Evolutionary conservation across 805 yeast genomes (phyloP).

Genomic region (Wickerhamomyces silvicola): DNA sequence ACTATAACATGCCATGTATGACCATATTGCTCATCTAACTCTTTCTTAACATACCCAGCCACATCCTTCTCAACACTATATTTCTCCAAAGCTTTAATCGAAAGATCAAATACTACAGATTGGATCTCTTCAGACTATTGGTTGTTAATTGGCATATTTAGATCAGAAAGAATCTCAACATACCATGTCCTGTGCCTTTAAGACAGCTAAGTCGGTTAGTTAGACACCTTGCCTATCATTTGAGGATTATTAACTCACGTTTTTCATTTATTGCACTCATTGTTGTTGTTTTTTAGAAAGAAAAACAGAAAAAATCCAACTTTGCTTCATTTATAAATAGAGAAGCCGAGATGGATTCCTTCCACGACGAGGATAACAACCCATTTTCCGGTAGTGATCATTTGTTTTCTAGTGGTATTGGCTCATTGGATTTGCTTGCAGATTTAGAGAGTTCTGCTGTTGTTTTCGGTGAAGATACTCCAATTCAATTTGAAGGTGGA

Average conservation of each 20-base stretch:
- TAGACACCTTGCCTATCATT: too few relatives aligned
- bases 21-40: conserved; percentile 56
- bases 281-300: neutral
- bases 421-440: conserved; percentile 1
- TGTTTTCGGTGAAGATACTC: neutral
- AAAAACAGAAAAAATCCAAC: neutral
- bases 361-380: conserved; percentile 27
- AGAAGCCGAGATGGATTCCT: conserved; percentile 4
- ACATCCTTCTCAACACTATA: conserved; percentile 51
- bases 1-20: conserved; percentile 79
- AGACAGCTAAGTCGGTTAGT: conserved; percentile 14
- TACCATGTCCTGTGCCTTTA: conserved; percentile 23
- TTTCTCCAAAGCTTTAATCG: conserved; percentile 37
- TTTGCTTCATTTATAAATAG: too few relatives aligned
- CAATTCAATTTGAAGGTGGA: too few relatives aligned
- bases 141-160: neutral
- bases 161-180: neutral
- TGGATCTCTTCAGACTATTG: conserved; percentile 40
- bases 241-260: too few relatives aligned
- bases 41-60: conserved; percentile 59
- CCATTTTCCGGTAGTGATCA: conserved; percentile 26
- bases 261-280: conserved; percentile 1
- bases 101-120: conserved; percentile 38
- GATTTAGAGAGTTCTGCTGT: conserved; percentile 3
- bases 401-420: conserved; percentile 20